phyloP scores from a whole-genome alignment of 805 yeast genomes.

The Tetrapisispora pingtungensis region DNA sequence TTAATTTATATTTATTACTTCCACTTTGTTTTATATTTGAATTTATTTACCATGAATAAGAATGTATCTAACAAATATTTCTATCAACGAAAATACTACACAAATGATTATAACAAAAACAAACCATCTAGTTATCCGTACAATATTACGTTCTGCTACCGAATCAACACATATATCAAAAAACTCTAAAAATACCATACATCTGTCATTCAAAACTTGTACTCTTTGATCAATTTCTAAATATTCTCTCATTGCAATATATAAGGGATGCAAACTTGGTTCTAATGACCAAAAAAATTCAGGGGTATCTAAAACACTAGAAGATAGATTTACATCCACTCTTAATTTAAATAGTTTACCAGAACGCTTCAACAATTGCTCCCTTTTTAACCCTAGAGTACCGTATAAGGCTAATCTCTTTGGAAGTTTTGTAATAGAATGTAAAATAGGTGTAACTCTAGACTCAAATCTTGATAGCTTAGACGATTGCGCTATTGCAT shows the following conservation, averaged over 20 bases:
- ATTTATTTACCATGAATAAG: slow-evolving; percentile 27
- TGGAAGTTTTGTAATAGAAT: slow-evolving; percentile 81
- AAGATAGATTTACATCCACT: slow-evolving; percentile 85
- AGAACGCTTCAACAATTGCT: slow-evolving; percentile 76
- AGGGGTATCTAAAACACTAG: slow-evolving; percentile 89
- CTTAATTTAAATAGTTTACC: slow-evolving; percentile 84
- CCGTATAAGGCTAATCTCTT: slow-evolving; percentile 87
- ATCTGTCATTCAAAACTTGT: slow-evolving; percentile 84
- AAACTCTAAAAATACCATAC: slow-evolving; percentile 87
- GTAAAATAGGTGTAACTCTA: slow-evolving; percentile 73
- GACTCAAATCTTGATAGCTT: slow-evolving; percentile 86
- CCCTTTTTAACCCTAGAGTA: slow-evolving; percentile 69
- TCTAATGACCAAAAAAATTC: slow-evolving; percentile 94
- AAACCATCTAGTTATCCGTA: slow-evolving; percentile 83
- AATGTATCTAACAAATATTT: slow-evolving; percentile 50
- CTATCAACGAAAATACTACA: slow-evolving; percentile 64
- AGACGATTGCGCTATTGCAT: slow-evolving; percentile 94
- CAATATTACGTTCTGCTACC: slow-evolving; percentile 86
- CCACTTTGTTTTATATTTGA: not conserved
- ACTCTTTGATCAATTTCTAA: slow-evolving; percentile 92
- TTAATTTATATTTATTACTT: not conserved
- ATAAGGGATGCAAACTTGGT: slow-evolving; percentile 89
- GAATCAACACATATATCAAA: slow-evolving; percentile 90
- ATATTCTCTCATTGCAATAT: slow-evolving; percentile 81
- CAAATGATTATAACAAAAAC: slow-evolving; percentile 73